These are phyloP conservation scores for Chlorella sp. DNA, from an alignment of 139 green algal species.

Conservation along the genomic window DNA sequence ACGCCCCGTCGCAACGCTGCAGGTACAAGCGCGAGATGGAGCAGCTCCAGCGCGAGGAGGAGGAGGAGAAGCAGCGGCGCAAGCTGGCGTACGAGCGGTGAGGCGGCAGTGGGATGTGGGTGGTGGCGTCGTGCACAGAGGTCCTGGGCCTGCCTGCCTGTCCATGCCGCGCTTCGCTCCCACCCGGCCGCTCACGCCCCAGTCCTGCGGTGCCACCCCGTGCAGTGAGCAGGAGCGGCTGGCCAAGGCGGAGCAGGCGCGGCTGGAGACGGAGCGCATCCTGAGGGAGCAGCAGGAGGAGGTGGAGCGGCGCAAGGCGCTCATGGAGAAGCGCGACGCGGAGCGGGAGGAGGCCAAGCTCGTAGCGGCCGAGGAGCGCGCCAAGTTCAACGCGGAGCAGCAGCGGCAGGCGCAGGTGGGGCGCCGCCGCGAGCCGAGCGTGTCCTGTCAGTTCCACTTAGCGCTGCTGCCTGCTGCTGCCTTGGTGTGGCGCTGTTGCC, in stretches of 20 bases:
- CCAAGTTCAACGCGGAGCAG: constrained; percentile 56
- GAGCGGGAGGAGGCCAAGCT: constrained; percentile 59
- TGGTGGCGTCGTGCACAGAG: not conserved
- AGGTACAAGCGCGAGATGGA: constrained; percentile 49
- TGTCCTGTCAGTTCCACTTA: too few species aligned
- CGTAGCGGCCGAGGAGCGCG: constrained; percentile 41
- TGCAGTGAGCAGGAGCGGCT: constrained; percentile 74
- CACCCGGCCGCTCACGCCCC: not conserved
- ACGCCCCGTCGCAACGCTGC: too few species aligned
- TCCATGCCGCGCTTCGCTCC: not conserved
- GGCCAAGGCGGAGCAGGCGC: constrained; percentile 59
- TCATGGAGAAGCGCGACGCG: constrained; percentile 53
- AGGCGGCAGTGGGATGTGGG: too few species aligned
- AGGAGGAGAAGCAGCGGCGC: constrained; percentile 40
- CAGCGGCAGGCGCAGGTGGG: constrained; percentile 72
- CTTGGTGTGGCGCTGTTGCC: too few species aligned
- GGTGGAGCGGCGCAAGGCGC: constrained; percentile 40
- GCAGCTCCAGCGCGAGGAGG: constrained; percentile 26
- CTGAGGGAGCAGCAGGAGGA: constrained; percentile 54
- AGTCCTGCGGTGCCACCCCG: not conserved
- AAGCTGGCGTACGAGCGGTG: constrained; percentile 58
- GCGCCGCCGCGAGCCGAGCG: too few species aligned
- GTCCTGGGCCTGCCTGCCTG: not conserved
- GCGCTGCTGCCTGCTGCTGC: too few species aligned
- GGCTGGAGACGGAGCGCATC: constrained; percentile 71